phyloP scores from a whole-genome alignment of 192 early-diverging fungal genomes.

The Backusella psychrophila region DNA sequence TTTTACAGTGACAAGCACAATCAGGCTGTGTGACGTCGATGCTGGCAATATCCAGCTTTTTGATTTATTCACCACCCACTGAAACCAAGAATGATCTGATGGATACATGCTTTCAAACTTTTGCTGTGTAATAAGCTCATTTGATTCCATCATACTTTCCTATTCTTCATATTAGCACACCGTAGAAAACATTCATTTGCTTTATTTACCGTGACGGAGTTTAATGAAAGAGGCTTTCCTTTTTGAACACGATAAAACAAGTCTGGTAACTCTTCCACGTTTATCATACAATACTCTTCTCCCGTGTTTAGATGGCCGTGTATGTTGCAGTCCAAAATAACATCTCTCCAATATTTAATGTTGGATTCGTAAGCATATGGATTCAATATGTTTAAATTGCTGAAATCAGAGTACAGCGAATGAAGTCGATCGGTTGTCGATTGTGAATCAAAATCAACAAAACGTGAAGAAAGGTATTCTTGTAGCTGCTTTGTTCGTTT shows the following conservation, averaged over 20 bases:
- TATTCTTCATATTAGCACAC: neutral
- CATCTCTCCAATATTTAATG: conserved; percentile 37
- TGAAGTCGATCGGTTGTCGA: conserved; percentile 19
- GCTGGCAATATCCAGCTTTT: neutral
- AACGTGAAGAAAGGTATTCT: conserved; percentile 15
- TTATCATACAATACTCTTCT: conserved; percentile 7
- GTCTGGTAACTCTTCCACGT: neutral
- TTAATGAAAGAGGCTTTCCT: conserved; percentile 18
- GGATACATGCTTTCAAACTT: neutral
- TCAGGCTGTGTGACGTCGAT: neutral
- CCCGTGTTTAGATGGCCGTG: conserved; percentile 21
- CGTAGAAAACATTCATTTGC: neutral
- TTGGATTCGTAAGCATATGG: conserved; percentile 44
- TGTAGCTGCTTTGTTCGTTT: neutral
- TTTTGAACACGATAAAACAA: conserved; percentile 12
- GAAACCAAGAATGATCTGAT: neutral
- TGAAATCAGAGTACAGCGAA: conserved; percentile 46
- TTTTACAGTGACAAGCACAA: conserved; percentile 17
- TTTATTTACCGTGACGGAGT: conserved; percentile 14
- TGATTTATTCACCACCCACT: neutral
- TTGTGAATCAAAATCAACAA: conserved; percentile 19
- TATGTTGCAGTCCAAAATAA: conserved; percentile 35
- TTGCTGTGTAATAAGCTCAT: neutral
- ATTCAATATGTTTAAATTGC: conserved; percentile 41
- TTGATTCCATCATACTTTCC: neutral